Base-by-base conservation (phyloP, 768 basidiomycete genomes). In the Lepiota venenata region DNA sequence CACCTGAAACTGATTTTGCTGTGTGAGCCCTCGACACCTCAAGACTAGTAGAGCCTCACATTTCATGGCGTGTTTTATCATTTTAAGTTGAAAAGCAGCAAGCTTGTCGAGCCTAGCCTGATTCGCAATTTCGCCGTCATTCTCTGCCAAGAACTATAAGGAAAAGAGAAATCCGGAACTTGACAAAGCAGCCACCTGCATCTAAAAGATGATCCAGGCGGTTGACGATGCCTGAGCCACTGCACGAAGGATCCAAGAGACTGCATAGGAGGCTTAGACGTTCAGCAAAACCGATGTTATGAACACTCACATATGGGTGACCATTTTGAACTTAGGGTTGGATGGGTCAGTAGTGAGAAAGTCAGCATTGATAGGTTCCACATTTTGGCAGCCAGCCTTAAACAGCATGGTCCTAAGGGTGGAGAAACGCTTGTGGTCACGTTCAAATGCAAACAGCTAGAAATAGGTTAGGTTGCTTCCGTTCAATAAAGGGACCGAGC, bases 1-100 rank as follows among this genome's bases (percentile, higher is more conserved):
- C 90, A 38, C 76, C 75, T 1, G 91, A 86, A 69, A 95, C 93
- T 96, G 66, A 57, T 56, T 37, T 41, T 35, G 22, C 47, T 57
- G 47, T 52, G 21, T 50, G 56, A 50, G 58, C 27, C 10, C 20
- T 6, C 29, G 21, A 48, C 50, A 39, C 41, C 37, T 25, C 43
- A 25, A 50, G n/a, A 52, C 52, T 42, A 46, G 10, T 25, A 52
- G 45, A 9, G 16, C 65, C 81, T 63, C 65, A 94, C 94, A 98
- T 70, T 85, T 87, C 88, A 99, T 94, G 15, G 97, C 96, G 64
- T 98, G 97, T 64, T 81, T 83, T 61, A 98, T 83, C 83, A 98
- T 93, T 69, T 81, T 78, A 32, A 93, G 77, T 63, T 99, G 97
- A 69, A 99, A 99, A 15, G 79, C 73, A 2, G 92, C 84, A 9